phyloP scores from a whole-genome alignment of 441 rosid genomes.

The Biscutella auriculata region DNA sequence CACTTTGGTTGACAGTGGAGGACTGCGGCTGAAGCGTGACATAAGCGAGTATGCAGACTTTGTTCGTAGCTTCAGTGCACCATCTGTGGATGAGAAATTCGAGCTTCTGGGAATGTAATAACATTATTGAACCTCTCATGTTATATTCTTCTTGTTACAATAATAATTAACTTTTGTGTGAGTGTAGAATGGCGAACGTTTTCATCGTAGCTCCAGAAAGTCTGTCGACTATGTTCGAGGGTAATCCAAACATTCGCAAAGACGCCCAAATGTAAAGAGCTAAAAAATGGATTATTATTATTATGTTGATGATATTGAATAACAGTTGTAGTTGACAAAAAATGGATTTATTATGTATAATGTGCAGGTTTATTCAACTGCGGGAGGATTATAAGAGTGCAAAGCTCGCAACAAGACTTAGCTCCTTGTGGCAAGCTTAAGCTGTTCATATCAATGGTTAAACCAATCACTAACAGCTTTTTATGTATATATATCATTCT shows the following conservation, averaged over 20 bases:
- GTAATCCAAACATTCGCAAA: slow-evolving; percentile 82
- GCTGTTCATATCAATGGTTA: slow-evolving; percentile 23
- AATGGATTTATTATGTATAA: too few relatives aligned
- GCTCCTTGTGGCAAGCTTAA: slow-evolving; percentile 69
- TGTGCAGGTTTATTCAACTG: slow-evolving; percentile 82
- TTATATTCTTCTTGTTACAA: not conserved
- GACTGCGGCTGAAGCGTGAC: slow-evolving; percentile 91
- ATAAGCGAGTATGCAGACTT: slow-evolving; percentile 85
- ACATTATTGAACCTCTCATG: slow-evolving; percentile 19
- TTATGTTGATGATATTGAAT: too few relatives aligned
- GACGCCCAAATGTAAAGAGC: slow-evolving; percentile 94
- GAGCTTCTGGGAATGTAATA: slow-evolving; percentile 85
- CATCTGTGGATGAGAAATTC: slow-evolving; percentile 89
- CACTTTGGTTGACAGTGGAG: slow-evolving; percentile 53
- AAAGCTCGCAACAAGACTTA: slow-evolving; percentile 73
- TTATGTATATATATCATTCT: slow-evolving; percentile 5
- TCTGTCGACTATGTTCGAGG: slow-evolving; percentile 82
- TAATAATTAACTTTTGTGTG: not conserved
- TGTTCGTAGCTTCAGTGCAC: slow-evolving; percentile 79
- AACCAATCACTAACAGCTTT: not conserved
- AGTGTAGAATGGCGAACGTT: slow-evolving; percentile 78
- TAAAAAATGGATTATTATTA: not conserved
- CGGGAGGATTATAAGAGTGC: slow-evolving; percentile 95
- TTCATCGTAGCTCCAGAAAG: slow-evolving; percentile 97
- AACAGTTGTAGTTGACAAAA: too few relatives aligned